Conservation (phyloP, 2,329 filamentous ascomycete species). For the Ophiostoma sp. region DNA sequence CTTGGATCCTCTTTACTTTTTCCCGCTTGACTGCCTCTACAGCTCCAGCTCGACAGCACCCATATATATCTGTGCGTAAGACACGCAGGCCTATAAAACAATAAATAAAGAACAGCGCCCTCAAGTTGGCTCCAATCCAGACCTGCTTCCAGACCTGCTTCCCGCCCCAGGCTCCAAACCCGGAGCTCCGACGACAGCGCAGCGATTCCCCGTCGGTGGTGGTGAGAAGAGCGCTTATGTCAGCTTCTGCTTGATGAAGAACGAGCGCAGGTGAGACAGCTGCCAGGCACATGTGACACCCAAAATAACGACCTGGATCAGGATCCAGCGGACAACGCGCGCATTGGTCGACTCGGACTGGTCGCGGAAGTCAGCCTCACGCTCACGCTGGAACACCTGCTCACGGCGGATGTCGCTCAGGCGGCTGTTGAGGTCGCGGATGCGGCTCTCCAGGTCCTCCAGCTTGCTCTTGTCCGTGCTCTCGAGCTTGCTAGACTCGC, state of each 20-base stretch:
- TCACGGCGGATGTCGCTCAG: conserved; percentile 85
- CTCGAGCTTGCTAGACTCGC: conserved; percentile 90
- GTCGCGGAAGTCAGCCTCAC: conserved; percentile 95
- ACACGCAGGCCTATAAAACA: no score
- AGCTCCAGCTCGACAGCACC: neutral
- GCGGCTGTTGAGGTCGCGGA: conserved; percentile 82
- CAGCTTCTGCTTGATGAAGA: conserved; percentile 99
- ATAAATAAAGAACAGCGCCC: no score
- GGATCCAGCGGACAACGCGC: conserved; percentile 87
- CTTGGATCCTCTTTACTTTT: neutral
- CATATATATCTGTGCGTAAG: no score
- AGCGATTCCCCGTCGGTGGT: neutral
- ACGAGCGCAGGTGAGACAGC: conserved; percentile 85
- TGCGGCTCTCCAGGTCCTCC: conserved; percentile 77
- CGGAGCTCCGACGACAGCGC: neutral
- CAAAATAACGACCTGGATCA: conserved; percentile 81
- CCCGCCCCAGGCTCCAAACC: neutral
- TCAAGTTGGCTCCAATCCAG: no score
- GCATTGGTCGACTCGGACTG: conserved; percentile 91
- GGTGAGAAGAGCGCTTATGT: conserved; percentile 51
- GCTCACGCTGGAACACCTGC: conserved; percentile 95
- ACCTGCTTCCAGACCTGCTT: no score
- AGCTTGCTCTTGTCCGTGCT: conserved; percentile 91
- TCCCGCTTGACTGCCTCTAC: neutral
- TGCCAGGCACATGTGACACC: conserved; percentile 93